Percentiles rank a stretch among this genome's conserved stretches.
Conservation (phyloP, 306 rosid genomes). For the Gastrolobium bilobum region DNA sequence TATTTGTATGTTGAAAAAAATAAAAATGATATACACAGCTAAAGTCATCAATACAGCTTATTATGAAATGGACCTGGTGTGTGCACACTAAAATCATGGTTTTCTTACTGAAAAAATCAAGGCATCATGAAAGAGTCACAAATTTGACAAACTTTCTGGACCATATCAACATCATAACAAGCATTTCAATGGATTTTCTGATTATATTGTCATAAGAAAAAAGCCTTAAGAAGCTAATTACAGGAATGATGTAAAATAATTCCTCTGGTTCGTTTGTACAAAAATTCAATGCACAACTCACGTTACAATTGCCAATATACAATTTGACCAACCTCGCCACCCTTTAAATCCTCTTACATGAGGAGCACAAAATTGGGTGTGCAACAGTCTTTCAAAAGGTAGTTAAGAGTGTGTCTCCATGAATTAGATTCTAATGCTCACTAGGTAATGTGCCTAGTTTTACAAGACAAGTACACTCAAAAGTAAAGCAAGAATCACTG, state of each 20-base stretch:
- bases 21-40: no score
- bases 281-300: conserved; percentile 55
- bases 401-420: conserved; percentile 44
- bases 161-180: background rate
- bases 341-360: conserved; percentile 57
- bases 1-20: no score
- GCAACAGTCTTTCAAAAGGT: conserved; percentile 56
- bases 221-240: conserved; percentile 44
- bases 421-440: conserved; percentile 47
- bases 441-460: conserved; percentile 42
- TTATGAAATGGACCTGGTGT: background rate
- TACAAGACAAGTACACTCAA: conserved; percentile 65
- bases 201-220: conserved; percentile 13
- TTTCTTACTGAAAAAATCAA: background rate
- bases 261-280: conserved; percentile 55
- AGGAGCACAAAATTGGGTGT: conserved; percentile 84
- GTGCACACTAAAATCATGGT: background rate
- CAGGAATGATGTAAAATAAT: conserved; percentile 52
- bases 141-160: background rate
- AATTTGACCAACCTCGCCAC: conserved; percentile 55
- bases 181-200: conserved; percentile 22
- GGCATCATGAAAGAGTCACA: background rate
- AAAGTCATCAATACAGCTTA: no score
- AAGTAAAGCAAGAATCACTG: conserved; percentile 60
- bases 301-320: conserved; percentile 56